Conservation (phyloP, 495 filamentous ascomycete genomes). For the Lindgomyces ingoldianus region DNA sequence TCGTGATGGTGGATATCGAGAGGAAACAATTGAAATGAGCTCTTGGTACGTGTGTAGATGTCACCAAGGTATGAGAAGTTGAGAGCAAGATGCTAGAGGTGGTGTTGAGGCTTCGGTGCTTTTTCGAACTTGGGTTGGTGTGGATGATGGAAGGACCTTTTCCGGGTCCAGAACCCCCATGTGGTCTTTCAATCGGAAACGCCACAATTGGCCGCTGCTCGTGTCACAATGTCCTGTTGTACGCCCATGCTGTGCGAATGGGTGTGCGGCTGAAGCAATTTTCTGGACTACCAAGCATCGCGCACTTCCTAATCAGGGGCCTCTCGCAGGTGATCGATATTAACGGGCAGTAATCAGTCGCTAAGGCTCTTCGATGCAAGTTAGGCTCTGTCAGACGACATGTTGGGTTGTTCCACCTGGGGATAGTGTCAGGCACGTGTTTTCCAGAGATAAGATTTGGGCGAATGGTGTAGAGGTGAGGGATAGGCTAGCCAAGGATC, state of each 20-base stretch:
- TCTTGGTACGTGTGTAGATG: no score
- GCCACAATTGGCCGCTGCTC: no score
- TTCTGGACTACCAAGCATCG: neutral
- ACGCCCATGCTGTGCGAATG: neutral
- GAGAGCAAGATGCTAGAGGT: no score
- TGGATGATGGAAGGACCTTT: no score
- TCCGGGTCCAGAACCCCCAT: no score
- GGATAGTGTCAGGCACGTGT: neutral
- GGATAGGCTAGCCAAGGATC: neutral
- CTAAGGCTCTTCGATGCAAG: neutral
- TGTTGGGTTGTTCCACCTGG: neutral
- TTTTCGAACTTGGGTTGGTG: no score
- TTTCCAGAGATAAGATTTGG: neutral
- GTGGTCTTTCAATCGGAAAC: no score
- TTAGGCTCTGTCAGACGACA: neutral
- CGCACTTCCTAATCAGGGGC: conserved; percentile 5
- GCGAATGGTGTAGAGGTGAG: neutral
- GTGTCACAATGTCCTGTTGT: neutral
- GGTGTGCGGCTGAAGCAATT: neutral
- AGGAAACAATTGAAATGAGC: no score
- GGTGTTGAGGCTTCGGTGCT: no score
- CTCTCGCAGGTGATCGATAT: neutral
- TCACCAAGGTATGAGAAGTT: no score
- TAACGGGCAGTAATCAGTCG: neutral
- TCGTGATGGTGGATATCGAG: no score